These are phyloP conservation scores for Pseudogymnoascus sp. DNA, from an alignment of 2,329 filamentous ascomycete genomes.

Conservation along the genomic window DNA sequence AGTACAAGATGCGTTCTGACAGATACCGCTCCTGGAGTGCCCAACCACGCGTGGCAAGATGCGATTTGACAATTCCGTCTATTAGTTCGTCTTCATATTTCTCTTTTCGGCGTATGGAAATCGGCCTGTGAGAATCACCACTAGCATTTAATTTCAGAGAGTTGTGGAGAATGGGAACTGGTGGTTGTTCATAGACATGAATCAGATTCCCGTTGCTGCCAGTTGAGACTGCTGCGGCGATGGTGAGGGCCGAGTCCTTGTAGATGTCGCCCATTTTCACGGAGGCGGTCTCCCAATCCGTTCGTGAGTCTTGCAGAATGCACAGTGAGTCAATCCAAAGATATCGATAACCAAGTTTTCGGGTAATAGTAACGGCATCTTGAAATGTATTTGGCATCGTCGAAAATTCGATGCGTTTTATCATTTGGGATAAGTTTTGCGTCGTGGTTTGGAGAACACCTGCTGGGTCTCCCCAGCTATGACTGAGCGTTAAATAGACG, in stretches of 20 bases:
- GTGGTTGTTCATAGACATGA: background rate
- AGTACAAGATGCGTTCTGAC: constrained; percentile 12
- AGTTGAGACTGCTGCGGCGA: background rate
- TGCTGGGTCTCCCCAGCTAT: constrained; percentile 1
- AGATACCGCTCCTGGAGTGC: constrained; percentile 14
- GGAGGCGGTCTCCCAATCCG: background rate
- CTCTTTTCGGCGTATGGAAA: background rate
- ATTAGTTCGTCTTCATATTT: background rate
- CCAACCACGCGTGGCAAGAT: constrained; percentile 4
- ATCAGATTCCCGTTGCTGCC: background rate
- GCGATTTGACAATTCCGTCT: background rate
- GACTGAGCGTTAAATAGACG: background rate
- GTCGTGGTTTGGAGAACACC: background rate
- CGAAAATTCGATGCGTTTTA: background rate
- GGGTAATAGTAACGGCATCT: background rate
- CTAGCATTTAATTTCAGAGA: background rate
- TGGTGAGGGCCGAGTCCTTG: background rate
- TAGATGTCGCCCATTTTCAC: background rate
- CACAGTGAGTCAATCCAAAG: constrained; percentile 2
- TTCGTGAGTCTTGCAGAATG: background rate
- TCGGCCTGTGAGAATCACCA: background rate
- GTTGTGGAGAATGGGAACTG: background rate
- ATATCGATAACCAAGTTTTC: background rate
- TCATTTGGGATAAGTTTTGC: background rate
- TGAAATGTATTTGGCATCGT: background rate